Base-by-base conservation (phyloP, 495 filamentous ascomycete genomes). In the Neurospora sp. region DNA sequence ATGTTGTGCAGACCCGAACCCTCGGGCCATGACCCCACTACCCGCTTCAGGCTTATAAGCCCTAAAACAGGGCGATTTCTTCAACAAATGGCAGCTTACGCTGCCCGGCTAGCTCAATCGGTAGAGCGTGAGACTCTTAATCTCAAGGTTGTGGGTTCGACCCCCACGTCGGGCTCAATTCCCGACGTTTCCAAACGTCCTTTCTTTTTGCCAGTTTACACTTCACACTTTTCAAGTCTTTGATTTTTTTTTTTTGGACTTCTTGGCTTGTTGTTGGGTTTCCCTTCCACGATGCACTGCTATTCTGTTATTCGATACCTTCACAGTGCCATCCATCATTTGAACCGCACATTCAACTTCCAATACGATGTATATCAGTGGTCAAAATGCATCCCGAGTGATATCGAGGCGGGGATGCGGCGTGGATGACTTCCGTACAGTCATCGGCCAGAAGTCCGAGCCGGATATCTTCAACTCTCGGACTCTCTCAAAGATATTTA, bases 61-160 rank as follows among this genome's bases (percentile, higher is more conserved):
- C 0, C 54, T 4, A 66, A 5, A 35, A 18, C 6, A 0, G 7
- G 27, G 2, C 1, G 0, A 0, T 7, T 7, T 8, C 1, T 35
- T 9, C 14, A 66, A 35, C 54, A 66, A 35, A 31, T 66, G 54
- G 54, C 54, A 66, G 54, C 54, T 31, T 62, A 27, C 23, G 54
- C 54, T 66, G 80, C 80, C 80, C 79, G 81, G 89, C 88, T 92
- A 91, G 90, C 90, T 92, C 90, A 91, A 91, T 92, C 90, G 90
- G 90, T 90, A 91, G 90, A 91, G 90, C 90, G 90, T 91, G 88
- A 90, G 90, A 91, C 90, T 92, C 90, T 92, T 92, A 62, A 62
- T 62, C 54, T 62, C 54, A 62, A 62, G 54, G 54, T 62, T 62
- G 54, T 62, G 54, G 20, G 20, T 54, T 62, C 54, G 54, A 66